phyloP scores from a whole-genome alignment of 2,329 filamentous ascomycete genomes.

The Aspergillus pseudonomiae region DNA sequence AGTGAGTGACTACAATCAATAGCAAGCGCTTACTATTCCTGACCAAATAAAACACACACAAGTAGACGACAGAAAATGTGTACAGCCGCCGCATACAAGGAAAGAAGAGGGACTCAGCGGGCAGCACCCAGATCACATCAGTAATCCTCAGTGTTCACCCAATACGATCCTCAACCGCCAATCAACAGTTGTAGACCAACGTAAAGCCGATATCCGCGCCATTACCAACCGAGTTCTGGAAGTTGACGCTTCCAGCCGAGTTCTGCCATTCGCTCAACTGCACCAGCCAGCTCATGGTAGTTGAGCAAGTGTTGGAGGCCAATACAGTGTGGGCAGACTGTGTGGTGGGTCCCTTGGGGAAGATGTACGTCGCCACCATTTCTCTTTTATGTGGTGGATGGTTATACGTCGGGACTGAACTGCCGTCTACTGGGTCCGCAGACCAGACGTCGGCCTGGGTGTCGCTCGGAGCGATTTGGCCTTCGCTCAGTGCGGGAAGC shows the following conservation, averaged over 20 bases:
- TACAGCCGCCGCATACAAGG: neutral
- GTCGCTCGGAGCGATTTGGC: slow-evolving; percentile 16
- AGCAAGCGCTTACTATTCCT: neutral
- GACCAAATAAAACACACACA: neutral
- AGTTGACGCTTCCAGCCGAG: slow-evolving; percentile 14
- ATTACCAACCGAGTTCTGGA: slow-evolving; percentile 14
- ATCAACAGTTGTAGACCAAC: slow-evolving; percentile 21
- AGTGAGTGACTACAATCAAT: neutral
- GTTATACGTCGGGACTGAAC: slow-evolving; percentile 15
- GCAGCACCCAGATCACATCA: fast-evolving
- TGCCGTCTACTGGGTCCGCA: slow-evolving; percentile 11
- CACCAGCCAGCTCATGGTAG: slow-evolving; percentile 22
- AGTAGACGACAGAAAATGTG: neutral
- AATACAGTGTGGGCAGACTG: slow-evolving; percentile 5
- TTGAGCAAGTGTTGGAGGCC: slow-evolving; percentile 14
- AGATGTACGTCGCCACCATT: slow-evolving; percentile 15
- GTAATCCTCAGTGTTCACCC: too few relatives aligned
- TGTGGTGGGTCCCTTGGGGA: slow-evolving; percentile 12
- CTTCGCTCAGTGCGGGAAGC: slow-evolving; percentile 13
- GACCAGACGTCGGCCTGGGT: slow-evolving; percentile 22
- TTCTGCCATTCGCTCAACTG: slow-evolving; percentile 21
- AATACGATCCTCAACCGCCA: neutral
- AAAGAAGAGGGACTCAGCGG: too few relatives aligned
- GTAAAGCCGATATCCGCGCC: slow-evolving; percentile 17
- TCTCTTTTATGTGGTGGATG: slow-evolving; percentile 1